phyloP scores from a whole-genome alignment of 2,329 filamentous ascomycete species.

The Dothideomycetes sp. region DNA sequence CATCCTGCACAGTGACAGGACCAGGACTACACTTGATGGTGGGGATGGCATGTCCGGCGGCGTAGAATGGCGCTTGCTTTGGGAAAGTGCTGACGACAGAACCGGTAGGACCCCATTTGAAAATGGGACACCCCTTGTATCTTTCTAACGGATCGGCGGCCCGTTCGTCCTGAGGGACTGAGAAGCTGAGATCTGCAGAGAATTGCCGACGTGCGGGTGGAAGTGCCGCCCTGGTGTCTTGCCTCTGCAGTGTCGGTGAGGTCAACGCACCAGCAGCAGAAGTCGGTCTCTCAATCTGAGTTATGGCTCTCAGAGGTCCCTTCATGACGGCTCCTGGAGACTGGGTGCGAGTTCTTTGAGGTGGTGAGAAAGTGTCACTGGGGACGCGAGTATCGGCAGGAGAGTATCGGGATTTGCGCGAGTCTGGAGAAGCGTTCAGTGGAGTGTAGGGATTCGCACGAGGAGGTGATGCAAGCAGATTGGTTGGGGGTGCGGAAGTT shows the following conservation, averaged over 20 bases:
- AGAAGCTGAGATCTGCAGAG: slow-evolving; percentile 45
- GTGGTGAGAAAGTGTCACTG: slow-evolving; percentile 25
- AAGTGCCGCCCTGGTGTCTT: slow-evolving; percentile 28
- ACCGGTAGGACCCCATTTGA: slow-evolving; percentile 83
- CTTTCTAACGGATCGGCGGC: slow-evolving; percentile 68
- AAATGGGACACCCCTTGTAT: slow-evolving; percentile 83
- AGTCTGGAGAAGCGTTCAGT: slow-evolving; percentile 6
- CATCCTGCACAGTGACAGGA: slow-evolving; percentile 66
- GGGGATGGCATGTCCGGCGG: slow-evolving; percentile 60
- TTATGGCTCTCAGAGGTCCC: slow-evolving; percentile 35
- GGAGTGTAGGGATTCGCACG: slow-evolving; percentile 6
- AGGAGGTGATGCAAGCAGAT: slow-evolving; percentile 6
- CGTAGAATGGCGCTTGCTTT: slow-evolving; percentile 77
- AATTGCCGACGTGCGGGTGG: slow-evolving; percentile 32
- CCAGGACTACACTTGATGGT: slow-evolving; percentile 76
- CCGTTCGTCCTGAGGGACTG: slow-evolving; percentile 47
- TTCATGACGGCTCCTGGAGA: slow-evolving; percentile 49
- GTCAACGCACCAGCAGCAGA: slow-evolving; percentile 32
- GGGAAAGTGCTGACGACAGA: slow-evolving; percentile 77
- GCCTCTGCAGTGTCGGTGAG: slow-evolving; percentile 29
- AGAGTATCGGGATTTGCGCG: slow-evolving; percentile 1
- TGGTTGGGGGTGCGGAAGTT: background rate
- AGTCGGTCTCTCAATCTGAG: slow-evolving; percentile 43
- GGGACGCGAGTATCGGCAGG: background rate
- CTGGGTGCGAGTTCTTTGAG: slow-evolving; percentile 47